Evolutionary conservation across 2,329 filamentous ascomycete genomes (phyloP), one percentile per base, ranked within the genome.

Genomic region (Pseudogymnoascus sp.): DNA sequence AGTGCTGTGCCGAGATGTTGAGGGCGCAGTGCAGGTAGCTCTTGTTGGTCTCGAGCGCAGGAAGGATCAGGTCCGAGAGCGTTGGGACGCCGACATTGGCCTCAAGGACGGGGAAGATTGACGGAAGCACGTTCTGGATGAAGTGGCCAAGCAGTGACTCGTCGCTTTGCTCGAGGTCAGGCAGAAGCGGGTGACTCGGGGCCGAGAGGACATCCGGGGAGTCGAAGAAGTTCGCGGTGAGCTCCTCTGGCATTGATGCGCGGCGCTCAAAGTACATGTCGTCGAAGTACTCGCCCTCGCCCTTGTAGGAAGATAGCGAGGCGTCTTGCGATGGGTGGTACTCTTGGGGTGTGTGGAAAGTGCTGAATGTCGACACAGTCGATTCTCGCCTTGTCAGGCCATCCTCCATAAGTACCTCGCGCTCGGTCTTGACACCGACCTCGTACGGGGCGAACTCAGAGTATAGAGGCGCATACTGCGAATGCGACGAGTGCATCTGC

Each of bases 21-120:
- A 99, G 80, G 77, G 93, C 97, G 79, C 92, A 97, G 80, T 97
- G 92, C 33, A 97, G 82, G 75, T 97, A 99, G 68, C 87, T 89
- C 75, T 90, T 92, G 83, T 97, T 99, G 69, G 84, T 89, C 74
- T 95, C 90, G 35, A 99, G 82, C 6, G 93, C 90, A 4, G 90
- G 91, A 14, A 97, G 83, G 68, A 97, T 88, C 65, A 96, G 84
- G 70, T 94, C 89, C 1, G 90, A 87, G 65, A 88, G 85, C 38
- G 91, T 86, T 1, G 88, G 90, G 40, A 91, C 91, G 70, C 90
- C 90, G 73, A 95, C 91, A 74, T 94, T 95, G 42, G 87, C 87
- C 76, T 97, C 92, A 35, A 96, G 83, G 62, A 97, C 88, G 12
- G 94, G 94, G 76, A 97, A 97, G 73, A 97, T 88, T 66, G 90